phyloP scores from a whole-genome alignment of 305 asterid species.

The Stenogyne calaminthoides region DNA sequence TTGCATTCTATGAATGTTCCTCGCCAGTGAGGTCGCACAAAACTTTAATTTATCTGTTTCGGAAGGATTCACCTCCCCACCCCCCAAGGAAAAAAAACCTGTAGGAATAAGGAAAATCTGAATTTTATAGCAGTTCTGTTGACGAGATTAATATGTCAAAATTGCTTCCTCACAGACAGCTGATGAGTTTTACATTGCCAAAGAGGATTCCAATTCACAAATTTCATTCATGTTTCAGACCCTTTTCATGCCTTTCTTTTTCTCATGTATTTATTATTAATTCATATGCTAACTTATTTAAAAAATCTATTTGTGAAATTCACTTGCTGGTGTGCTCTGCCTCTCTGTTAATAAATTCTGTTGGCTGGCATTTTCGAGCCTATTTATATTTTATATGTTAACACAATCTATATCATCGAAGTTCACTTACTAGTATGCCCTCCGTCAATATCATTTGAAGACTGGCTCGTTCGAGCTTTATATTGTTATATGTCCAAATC shows the following conservation, averaged over 20 bases:
- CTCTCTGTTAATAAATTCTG: not conserved
- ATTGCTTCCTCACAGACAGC: not conserved
- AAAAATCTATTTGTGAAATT: not conserved
- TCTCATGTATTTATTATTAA: not conserved
- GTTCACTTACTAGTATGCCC: slow-evolving; percentile 15
- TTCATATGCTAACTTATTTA: not conserved
- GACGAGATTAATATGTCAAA: not conserved
- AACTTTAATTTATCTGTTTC: not conserved
- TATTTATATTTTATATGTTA: not conserved
- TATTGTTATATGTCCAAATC: not conserved
- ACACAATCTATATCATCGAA: not conserved
- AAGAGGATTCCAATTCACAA: not conserved
- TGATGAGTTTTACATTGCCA: slow-evolving; percentile 5
- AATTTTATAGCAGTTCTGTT: not conserved
- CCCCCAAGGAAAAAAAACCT: not conserved
- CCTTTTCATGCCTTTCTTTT: not conserved
- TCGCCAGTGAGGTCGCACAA: not conserved
- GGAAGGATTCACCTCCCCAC: not conserved
- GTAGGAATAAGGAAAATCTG: not conserved
- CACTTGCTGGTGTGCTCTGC: slow-evolving; percentile 10
- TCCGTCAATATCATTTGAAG: not conserved
- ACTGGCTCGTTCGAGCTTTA: slow-evolving; percentile 9
- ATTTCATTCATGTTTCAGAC: slow-evolving; percentile 3
- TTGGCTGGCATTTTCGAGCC: slow-evolving; percentile 11
- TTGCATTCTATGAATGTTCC: slow-evolving; percentile 13